phyloP scores from a whole-genome alignment of 208 protist genomes.

The Entamoeba moshkovskii region DNA sequence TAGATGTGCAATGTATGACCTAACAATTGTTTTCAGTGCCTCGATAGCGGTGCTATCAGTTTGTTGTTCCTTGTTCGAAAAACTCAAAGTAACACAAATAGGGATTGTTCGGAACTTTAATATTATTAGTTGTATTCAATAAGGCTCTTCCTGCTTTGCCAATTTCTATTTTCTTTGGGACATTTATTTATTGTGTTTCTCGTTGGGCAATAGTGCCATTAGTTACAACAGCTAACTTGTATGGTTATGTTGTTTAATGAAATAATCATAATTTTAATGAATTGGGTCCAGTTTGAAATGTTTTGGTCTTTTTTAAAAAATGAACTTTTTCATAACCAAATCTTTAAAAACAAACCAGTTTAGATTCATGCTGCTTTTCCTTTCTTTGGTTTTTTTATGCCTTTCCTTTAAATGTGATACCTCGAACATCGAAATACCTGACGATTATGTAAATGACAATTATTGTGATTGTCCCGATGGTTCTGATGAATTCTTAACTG shows the following conservation, averaged over 20 bases:
- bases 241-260: not conserved
- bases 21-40: not conserved
- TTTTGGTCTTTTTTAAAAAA: no score
- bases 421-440: not conserved
- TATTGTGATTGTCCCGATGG: conserved; percentile 47
- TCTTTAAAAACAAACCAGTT: no score
- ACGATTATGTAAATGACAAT: conserved; percentile 32
- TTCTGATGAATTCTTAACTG: conserved; percentile 41
- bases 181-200: not conserved
- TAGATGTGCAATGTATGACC: not conserved
- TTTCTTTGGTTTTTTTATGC: no score
- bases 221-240: not conserved
- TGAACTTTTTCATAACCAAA: no score
- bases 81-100: not conserved
- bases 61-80: not conserved
- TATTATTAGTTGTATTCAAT: not conserved
- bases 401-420: not conserved
- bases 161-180: conserved; percentile 4
- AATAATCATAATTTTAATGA: no score
- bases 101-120: not conserved
- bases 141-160: not conserved
- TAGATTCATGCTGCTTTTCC: no score
- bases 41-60: not conserved
- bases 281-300: no score
- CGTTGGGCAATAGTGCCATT: not conserved